Evolutionary conservation across 2,329 filamentous ascomycete species (phyloP), one percentile per base, ranked within the genome.

Genomic region (Nothophoma quercina): DNA sequence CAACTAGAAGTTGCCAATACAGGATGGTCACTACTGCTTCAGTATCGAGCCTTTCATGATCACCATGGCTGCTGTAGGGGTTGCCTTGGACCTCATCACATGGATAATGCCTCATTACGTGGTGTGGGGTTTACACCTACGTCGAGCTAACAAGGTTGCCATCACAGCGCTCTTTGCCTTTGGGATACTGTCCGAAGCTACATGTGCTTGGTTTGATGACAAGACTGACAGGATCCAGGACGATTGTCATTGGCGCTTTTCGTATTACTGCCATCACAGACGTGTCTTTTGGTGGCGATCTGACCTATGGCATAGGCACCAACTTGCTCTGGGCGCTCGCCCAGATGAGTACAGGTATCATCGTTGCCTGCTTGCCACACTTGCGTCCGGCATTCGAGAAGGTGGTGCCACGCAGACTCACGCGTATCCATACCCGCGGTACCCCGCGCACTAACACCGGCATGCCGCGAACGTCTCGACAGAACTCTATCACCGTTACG

Each of bases 51-150:
- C 60, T 5, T 58, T 57, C 23, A 44, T 47, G 7, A 53, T 66
- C 12, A 15, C 43, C 0, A 41, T 57, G 19, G 42, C 58, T 7
- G 41, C 47, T 15, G 45, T 55, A 2, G 59, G 62, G 5, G 32
- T 69, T 16, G 34, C 51, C 33, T 34, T 68, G 9, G 66, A 69
- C 33, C 22, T 46, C 8, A 33, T 64, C 15, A 65, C 56, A 7
- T 71, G 63, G 63, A 51, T 45, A 12, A 41, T 66, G 10, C 67
- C 67, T 3, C 64, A 69, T 26, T 62, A 55, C 33, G 64, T 65
- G 12, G 58, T 70, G 3, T 68, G 65, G 69, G 55, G 44, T 15
- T 38, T 68, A 7, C 62, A 54, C 21, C 57, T 68, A 8, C 60
- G 55, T 22, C 54, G 21, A 8, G 55, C 59, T 7, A 60, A 71